Evolutionary conservation across 2,329 filamentous ascomycete genomes (phyloP).

Genomic region (Biscogniauxia sp.): DNA sequence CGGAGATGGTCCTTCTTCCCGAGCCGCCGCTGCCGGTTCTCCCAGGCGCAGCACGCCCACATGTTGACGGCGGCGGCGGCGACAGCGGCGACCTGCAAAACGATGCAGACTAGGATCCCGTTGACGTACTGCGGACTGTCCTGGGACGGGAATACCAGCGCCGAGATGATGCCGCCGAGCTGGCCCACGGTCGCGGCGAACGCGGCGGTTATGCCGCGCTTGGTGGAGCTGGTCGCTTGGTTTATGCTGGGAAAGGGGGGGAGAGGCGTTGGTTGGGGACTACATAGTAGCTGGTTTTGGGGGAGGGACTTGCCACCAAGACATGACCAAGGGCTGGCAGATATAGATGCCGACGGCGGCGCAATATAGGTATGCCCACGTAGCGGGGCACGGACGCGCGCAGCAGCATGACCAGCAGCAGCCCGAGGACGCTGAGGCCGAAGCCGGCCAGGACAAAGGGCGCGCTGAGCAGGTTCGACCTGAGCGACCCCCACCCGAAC

Average conservation of each 20-base stretch:
- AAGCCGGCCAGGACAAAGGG: no score
- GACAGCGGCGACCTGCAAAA: conserved; percentile 19
- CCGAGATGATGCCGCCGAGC: conserved; percentile 33
- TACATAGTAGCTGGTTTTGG: no score
- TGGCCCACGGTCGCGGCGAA: conserved; percentile 47
- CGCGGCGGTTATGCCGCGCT: conserved; percentile 44
- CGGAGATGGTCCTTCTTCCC: conserved; percentile 36
- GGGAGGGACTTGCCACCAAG: no score
- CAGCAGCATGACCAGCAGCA: no score
- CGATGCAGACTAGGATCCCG: conserved; percentile 33
- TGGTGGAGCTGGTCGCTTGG: conserved; percentile 46
- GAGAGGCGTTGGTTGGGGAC: background rate
- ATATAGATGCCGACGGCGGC: no score
- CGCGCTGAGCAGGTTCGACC: conserved; percentile 32
- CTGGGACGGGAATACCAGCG: conserved; percentile 24
- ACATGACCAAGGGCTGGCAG: no score
- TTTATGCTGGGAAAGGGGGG: conserved; percentile 29
- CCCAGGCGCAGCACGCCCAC: conserved; percentile 20
- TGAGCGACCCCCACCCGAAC: conserved; percentile 31
- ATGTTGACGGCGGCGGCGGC: conserved; percentile 16
- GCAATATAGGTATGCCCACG: no score
- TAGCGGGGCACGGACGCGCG: no score
- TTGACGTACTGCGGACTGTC: conserved; percentile 27
- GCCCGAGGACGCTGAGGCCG: no score
- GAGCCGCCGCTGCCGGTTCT: conserved; percentile 34